Base-by-base conservation (phyloP, 179 eudicot species). In the Silene noctiflora region DNA sequence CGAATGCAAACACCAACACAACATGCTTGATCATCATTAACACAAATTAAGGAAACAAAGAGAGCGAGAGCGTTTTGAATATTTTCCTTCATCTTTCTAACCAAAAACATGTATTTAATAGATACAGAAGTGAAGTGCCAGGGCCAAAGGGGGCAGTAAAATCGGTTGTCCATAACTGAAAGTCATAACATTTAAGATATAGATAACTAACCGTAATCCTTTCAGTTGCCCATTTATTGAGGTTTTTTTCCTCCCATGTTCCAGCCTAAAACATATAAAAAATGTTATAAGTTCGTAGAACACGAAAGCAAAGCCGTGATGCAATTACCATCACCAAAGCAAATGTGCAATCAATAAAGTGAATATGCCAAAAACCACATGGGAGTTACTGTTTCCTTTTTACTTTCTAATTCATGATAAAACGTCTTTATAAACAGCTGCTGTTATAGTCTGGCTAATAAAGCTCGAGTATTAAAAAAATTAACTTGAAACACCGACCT, bases 221-320 rank as follows among this genome's bases (percentile, higher is more conserved):
- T 14, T 83, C 90, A 69, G 76, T 84, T 56, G 99, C 96, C 99
- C 99, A 95, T 73, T 86, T 89, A 78, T 88, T 91, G 62, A 95
- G 84, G 81, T 84, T 95, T 86, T 95, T 95, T 82, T 95, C 99
- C 83, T 95, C 99, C 99, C 99, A 95, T 24, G 99, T 93, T 80
- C 99, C 99, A 84, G 99, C 99, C 97, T 94, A 69, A 22, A 79
- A 56, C 73, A 81, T 61, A 67, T 56, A 24, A 3, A 76, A 8
- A 8, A 29, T n/a, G 39, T 46, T 29, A 13, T 35, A 24, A 70
- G 61, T 80, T 8, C 77, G 74, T 14, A 64, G 35, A 27, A 29
- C 44, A 64, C 58, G 8, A 69, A 13, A 27, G 56, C 31, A 66
- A 58, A 69, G 44, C 17, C 46, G 35, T 39, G 10, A 11, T 20